Evolutionary conservation across 1,284 basidiomycete genomes (phyloP), one percentile per base, ranked within the genome.

Genomic region (Amylostereum chailletii): DNA sequence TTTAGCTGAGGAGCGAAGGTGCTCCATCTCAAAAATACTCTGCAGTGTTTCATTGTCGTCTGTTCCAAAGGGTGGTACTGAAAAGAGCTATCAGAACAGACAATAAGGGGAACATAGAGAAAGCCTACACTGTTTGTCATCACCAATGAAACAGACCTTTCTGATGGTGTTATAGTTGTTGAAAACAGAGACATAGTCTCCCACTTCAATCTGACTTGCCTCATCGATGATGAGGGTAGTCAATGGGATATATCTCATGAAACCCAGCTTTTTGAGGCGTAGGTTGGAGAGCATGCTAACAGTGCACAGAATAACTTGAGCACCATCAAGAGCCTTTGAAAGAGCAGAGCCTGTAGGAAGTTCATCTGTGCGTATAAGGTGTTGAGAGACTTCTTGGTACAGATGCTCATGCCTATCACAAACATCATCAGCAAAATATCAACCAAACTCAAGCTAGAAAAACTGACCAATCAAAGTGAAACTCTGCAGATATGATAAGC

Each of bases 111-210:
- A 32, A 27, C 45, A 42, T 31, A 49, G n/a, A 32, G 6, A 3
- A 49, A 45, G 67, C 70, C 62, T 54, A 88, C 86, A 72, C 68
- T 90, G 87, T 57, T 79, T 83, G 56, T 85, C 70, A 67, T 89
- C 86, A 6, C 86, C 86, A 63, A 89, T 82, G 53, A 87, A 83
- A 50, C 79, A 80, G 1, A 83, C 61, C 55, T 86, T 88, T 27
- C 68, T 65, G 19, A 89, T 62, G 3, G 58, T 54, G 1, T 61
- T 57, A 54, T 74, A 81, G 9, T 55, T 60, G 11, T 66, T 58
- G 41, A 88, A 70, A 7, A 81, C 58, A 3, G 76, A 67, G 11
- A 81, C 50, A 56, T 84, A 88, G 48, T 77, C 68, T 37, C 77
- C 76, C 41, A 71, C 53, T 10, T 66, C 60, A 8, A 74, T 72